Conservation (phyloP, 176 grass and related monocot genomes). For the Puccinellia tenuiflora region DNA sequence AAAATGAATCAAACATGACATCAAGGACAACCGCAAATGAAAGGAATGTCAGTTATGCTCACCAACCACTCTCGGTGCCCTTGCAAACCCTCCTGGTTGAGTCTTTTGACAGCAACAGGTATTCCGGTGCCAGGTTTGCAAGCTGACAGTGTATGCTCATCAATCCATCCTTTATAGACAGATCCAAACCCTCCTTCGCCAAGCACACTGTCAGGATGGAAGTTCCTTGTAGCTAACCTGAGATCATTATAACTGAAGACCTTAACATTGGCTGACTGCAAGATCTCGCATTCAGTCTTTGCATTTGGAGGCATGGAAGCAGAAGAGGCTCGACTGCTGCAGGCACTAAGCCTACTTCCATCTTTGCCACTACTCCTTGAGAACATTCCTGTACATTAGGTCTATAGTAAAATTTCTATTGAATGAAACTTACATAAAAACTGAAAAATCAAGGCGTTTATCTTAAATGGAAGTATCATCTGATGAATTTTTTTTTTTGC, state of each 20-base stretch:
- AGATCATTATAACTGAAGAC: slow-evolving; percentile 46
- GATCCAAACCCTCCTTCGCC: slow-evolving; percentile 63
- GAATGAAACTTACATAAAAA: not conserved
- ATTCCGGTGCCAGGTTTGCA: too few species aligned
- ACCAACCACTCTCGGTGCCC: slow-evolving; percentile 80
- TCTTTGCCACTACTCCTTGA: slow-evolving; percentile 39
- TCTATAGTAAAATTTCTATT: not conserved
- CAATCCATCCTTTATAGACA: too few species aligned
- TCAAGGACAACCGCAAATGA: not conserved
- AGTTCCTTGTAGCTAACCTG: slow-evolving; percentile 67
- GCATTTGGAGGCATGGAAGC: slow-evolving; percentile 43
- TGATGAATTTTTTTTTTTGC: not conserved
- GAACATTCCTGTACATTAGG: slow-evolving; percentile 34
- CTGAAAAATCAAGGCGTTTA: not conserved
- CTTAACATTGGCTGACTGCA: slow-evolving; percentile 53
- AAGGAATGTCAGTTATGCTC: slow-evolving; percentile 20
- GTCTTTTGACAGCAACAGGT: too few species aligned
- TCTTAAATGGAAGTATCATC: not conserved
- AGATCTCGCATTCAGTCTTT: slow-evolving; percentile 43
- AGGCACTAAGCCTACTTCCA: slow-evolving; percentile 50
- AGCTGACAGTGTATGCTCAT: too few species aligned
- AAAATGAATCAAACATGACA: not conserved
- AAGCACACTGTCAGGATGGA: slow-evolving; percentile 53
- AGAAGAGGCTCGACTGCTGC: slow-evolving; percentile 55
- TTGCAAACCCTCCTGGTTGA: too few species aligned